Conservation (phyloP, 139 green algal species). For the Tetradesmus lagerheimii region DNA sequence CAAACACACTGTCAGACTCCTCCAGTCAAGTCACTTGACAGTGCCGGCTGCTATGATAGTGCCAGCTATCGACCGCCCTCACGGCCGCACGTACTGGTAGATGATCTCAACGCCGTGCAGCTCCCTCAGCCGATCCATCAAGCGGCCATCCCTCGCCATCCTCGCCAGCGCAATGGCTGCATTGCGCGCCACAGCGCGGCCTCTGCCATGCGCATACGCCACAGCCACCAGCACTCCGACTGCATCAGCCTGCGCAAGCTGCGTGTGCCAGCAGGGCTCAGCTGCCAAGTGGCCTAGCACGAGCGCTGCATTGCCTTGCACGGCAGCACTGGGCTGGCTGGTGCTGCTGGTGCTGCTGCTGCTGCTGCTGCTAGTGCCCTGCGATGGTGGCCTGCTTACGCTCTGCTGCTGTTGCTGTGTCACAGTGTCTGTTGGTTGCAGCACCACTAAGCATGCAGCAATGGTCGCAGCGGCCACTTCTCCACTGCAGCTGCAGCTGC, state of each 20-base stretch:
- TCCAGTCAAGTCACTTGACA: too few relatives aligned
- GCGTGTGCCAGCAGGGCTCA: constrained; percentile 12
- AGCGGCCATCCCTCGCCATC: constrained; percentile 58
- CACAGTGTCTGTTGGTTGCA: not conserved
- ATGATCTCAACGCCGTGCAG: constrained; percentile 81
- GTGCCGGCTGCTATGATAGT: too few relatives aligned
- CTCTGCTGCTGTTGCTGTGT: not conserved
- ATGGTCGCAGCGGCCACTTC: not conserved
- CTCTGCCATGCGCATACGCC: constrained; percentile 57
- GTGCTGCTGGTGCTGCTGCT: not conserved
- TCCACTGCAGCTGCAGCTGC: constrained; percentile 19
- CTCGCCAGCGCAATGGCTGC: constrained; percentile 74
- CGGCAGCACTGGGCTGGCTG: not conserved
- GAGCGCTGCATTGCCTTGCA: constrained; percentile 61
- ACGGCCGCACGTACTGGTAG: constrained; percentile 60
- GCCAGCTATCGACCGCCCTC: too few relatives aligned
- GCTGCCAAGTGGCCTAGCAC: constrained; percentile 38
- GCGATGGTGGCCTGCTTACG: not conserved
- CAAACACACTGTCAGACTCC: too few relatives aligned
- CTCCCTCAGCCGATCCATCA: constrained; percentile 66
- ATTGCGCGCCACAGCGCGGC: constrained; percentile 65
- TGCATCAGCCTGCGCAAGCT: constrained; percentile 38
- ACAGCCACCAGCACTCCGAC: constrained; percentile 61
- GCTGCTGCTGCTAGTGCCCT: not conserved
- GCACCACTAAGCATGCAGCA: not conserved